Base-by-base conservation (phyloP, 2,329 filamentous ascomycete species). In the Graphilbum sp. region DNA sequence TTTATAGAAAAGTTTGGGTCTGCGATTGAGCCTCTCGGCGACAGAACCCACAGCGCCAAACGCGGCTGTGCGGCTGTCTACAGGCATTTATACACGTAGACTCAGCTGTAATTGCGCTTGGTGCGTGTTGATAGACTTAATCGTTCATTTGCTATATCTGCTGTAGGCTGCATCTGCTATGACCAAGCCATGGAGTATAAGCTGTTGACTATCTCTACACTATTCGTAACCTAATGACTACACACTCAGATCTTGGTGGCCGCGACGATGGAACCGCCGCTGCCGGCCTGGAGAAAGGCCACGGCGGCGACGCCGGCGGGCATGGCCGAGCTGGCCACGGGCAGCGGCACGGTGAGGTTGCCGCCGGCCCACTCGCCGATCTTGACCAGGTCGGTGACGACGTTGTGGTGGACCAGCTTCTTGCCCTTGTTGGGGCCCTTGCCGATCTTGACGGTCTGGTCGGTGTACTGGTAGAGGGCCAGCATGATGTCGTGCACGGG, bases 321-420 rank as follows among this genome's bases (percentile, higher is more conserved):
- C 44, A 46, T 49, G 36, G 45, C 35, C 3, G 45, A 39, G n/a
- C 42, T 41, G 12, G 45, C 33, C 10, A 42, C 24, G 6, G 53
- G 53, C 34, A 55, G 43, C 5, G 45, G 32, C 6, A 51, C 27
- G 2, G 47, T 48, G 4, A 52, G 25, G 38, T 56, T 49, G 2
- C 54, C 54, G 1, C 54, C 54, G 16, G 25, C 45, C 54, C 54
- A 58, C 40, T 57, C 52, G 6, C 56, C 56, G 41, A 55, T 47
- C 47, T 55, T 57, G 35, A 45, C 44, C 8, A 56, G 38, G 19
- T 50, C 48, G 24, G 47, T 49, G 2, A 57, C 54, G 2, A 51
- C 41, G 37, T 58, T 55, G 24, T 47, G 48, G 36, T 58, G 53
- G 21, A 46, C 40, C 13, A 59, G 39, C 37, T 56, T 57, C 45